Conservation (phyloP, 2,329 filamentous ascomycete species). For the Ophiostoma australiae region DNA sequence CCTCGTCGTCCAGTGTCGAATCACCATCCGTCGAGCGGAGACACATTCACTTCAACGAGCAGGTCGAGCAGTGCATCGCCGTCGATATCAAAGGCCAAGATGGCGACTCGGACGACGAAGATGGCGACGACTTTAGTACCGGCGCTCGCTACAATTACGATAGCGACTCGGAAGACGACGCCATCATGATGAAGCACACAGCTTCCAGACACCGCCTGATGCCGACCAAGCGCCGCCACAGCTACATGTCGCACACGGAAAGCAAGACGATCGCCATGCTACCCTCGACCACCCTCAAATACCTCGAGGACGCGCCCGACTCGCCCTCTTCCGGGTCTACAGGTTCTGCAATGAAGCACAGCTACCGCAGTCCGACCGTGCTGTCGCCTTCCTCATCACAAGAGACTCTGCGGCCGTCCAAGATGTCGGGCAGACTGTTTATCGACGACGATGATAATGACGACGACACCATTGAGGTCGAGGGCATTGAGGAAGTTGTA, state of each 20-base stretch:
- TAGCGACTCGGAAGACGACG: slow-evolving; percentile 68
- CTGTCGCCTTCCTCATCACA: slow-evolving; percentile 73
- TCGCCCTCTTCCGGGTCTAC: slow-evolving; percentile 47
- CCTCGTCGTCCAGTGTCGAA: slow-evolving; percentile 63
- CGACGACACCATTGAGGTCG: slow-evolving; percentile 45
- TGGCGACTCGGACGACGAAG: slow-evolving; percentile 59
- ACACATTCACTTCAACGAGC: slow-evolving; percentile 95
- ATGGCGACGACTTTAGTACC: slow-evolving; percentile 34
- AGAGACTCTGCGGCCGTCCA: slow-evolving; percentile 71
- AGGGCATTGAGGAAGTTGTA: slow-evolving; percentile 24
- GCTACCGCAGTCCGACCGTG: slow-evolving; percentile 45
- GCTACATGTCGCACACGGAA: slow-evolving; percentile 44
- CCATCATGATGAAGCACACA: slow-evolving; percentile 75
- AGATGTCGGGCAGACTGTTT: slow-evolving; percentile 60
- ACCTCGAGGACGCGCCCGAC: slow-evolving; percentile 64
- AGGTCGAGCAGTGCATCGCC: slow-evolving; percentile 93
- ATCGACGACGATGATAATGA: slow-evolving; percentile 58
- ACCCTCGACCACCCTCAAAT: slow-evolving; percentile 83
- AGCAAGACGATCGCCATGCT: slow-evolving; percentile 85
- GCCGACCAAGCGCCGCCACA: slow-evolving; percentile 45
- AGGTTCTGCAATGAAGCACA: slow-evolving; percentile 60
- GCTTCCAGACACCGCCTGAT: slow-evolving; percentile 52
- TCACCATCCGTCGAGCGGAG: slow-evolving; percentile 63
- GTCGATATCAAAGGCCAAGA: slow-evolving; percentile 80
- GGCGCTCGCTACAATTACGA: slow-evolving; percentile 40